Base-by-base conservation (phyloP, 1,139 yeast species). In the Geotrichum australiense region DNA sequence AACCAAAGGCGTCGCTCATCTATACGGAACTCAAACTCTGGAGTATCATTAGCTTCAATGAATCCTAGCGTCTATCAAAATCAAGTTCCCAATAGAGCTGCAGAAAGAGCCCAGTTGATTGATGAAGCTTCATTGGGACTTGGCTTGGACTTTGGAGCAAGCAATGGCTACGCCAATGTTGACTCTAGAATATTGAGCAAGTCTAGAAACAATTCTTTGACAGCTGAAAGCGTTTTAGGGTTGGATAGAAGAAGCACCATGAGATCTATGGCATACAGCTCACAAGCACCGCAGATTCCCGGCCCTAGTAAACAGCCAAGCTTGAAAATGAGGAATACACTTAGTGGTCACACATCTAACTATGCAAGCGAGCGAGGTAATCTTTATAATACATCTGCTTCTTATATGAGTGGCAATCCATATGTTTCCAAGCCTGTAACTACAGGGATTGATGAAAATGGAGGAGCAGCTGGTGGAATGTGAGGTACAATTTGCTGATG, bases 141-240 rank as follows among this genome's bases (percentile, higher is more conserved):
- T 26, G 30, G 33, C n/a, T 33, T 40, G 7, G 2, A 43, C 43
- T 6, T 40, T 43, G 2, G 19, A 10, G 35, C 21, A 7, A 25
- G 35, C 5, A 40, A 44, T 26, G 33, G 47, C 2, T 44, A 44
- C 25, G 47, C 41, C 12, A 32, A 32, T 2, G 47, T 44, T 20
- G 47, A 44, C 25, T 35, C 43, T 8, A 22, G 38, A 7, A 26
- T 25, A 15, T 35, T 45, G 18, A 14, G 39, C 21, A 38, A 41
- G 14, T 38, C 43, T 15, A 36, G 47, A 6, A 29, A 41, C 14
- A 43, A 43, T 18, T 43, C 47, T 1, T 15, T 43, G 14, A 43
- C 47, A 1, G 18, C 32, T 22, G 42, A 37, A 14, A 36, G 35
- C 30, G 24, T 15, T n/a, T 5, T 29, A 6, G 16, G 16, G 14